A percentile compares a stretch with the other conserved stretches of the same genome.
Conservation (phyloP, 2,329 filamentous ascomycete species). For the Pseudophaeomoniella oleicola region DNA sequence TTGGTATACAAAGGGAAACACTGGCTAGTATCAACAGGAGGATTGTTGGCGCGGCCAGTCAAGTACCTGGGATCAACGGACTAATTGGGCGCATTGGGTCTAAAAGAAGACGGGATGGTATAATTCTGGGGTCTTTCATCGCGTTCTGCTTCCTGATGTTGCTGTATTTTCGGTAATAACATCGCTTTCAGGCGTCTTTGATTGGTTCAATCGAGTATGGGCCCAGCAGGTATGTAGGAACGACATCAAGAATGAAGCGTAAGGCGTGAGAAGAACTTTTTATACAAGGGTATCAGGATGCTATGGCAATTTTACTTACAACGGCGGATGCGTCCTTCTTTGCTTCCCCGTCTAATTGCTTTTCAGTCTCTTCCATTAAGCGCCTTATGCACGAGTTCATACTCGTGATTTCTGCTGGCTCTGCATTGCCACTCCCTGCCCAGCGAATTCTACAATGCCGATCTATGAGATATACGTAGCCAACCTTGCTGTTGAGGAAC, state of each 20-base stretch:
- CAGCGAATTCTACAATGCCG: conserved; percentile 78
- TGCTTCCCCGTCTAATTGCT: neutral
- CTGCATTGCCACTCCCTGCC: conserved; percentile 57
- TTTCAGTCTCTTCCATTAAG: conserved; percentile 24
- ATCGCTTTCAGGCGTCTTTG: conserved; percentile 2
- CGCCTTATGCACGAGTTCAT: conserved; percentile 26
- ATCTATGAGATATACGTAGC: conserved; percentile 87
- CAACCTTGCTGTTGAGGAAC: conserved; percentile 77
- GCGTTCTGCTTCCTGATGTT: conserved; percentile 82
- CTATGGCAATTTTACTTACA: neutral
- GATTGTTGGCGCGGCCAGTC: conserved; percentile 76
- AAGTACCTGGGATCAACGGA: conserved; percentile 84
- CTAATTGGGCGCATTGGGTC: conserved; percentile 85
- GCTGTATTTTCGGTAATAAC: conserved; percentile 55
- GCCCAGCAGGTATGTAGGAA: conserved; percentile 3
- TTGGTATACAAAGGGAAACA: conserved; percentile 73
- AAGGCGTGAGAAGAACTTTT: neutral
- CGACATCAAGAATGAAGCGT: no score
- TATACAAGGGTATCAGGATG: neutral
- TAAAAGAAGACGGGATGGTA: conserved; percentile 86
- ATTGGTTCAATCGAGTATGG: conserved; percentile 6
- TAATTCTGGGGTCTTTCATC: conserved; percentile 85
- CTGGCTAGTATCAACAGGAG: conserved; percentile 77
- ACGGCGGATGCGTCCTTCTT: neutral
- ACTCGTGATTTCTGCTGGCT: conserved; percentile 23